Evolutionary conservation across 306 rosid species (phyloP).

Genomic region (Prunus padus): DNA sequence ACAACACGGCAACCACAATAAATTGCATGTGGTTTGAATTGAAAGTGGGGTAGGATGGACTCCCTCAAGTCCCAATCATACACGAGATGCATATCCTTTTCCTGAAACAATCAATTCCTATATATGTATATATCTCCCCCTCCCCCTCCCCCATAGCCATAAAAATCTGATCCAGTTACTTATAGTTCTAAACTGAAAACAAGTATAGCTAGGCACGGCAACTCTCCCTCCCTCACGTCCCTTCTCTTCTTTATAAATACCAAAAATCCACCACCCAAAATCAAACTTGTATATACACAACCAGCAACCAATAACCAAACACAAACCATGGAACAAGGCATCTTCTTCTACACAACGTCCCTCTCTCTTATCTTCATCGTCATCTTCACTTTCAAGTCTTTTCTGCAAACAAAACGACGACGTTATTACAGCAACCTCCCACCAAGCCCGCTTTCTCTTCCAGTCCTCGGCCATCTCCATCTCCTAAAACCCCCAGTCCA

Average conservation of each 20-base stretch:
- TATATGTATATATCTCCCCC: too few species aligned
- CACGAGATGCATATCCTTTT: too few species aligned
- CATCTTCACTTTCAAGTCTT: conserved; percentile 24
- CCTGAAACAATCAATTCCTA: too few species aligned
- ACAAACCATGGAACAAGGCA: not conserved
- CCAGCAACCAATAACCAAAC: not conserved
- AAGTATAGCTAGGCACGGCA: too few species aligned
- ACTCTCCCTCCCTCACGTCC: too few species aligned
- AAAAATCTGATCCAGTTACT: too few species aligned
- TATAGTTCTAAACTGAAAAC: too few species aligned
- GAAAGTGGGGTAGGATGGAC: too few species aligned
- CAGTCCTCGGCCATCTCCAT: conserved; percentile 61
- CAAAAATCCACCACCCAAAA: not conserved
- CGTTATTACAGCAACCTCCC: conserved; percentile 38
- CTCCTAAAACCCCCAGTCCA: conserved; percentile 41
- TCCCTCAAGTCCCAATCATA: too few species aligned
- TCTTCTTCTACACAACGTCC: not conserved
- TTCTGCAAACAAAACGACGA: conserved; percentile 6
- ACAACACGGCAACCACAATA: too few species aligned
- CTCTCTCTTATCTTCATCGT: conserved; percentile 15
- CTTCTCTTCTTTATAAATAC: not conserved
- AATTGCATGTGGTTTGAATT: too few species aligned
- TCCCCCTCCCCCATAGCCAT: too few species aligned
- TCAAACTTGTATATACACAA: not conserved
- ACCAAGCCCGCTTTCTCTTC: conserved; percentile 51